Evolutionary conservation across 2,329 filamentous ascomycete genomes (phyloP), one percentile per base, ranked within the genome.

Genomic region (Dendrostoma leiphaemia): DNA sequence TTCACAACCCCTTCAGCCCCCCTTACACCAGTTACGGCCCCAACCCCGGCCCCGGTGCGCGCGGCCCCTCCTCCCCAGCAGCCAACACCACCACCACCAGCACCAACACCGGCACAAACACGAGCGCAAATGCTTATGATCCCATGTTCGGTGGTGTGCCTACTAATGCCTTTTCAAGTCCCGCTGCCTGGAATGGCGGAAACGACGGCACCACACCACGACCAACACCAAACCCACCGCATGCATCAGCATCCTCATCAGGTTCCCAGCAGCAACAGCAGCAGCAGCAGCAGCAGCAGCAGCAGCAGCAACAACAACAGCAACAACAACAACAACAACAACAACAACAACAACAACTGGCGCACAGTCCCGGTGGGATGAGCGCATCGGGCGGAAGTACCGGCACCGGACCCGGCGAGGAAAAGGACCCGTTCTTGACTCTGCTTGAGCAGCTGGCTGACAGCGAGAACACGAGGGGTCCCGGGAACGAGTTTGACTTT

Each of bases 391-490:
- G 74, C 9, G 80, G 77, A 54, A 58, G 56, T 32, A 76, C 75
- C 0, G 77, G 72, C 2, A 78, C 77, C 2, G 74, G 69, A 0
- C 66, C 73, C 3, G 75, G 74, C 2, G 80, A 85, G 19, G 89
- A 93, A 61, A 91, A 89, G 62, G 90, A 94, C 64, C 89, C 90
- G 0, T 94, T 95, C 65, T 70, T 94, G 37, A 89, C 83, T 58
- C 71, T 94, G 38, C 73, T 94, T 32, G 90, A 94, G 67, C 89
- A 94, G 70, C 76, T 94, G 55, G 90, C 89, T 0, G 89, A 94
- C 69, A 91, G 90, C 63, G 89, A 93, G 69, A 81, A 88, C 50
- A 77, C 78, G 38, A 76, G 82, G 48, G 88, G 86, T 0, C 82
- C 85, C 9, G 87, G 86, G 12, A 86, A 81, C 60, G 89, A 93